A percentile compares a stretch with the other conserved stretches of the same genome.
phyloP scores from a whole-genome alignment of 129 eudicot genomes.

The Arctium minus region DNA sequence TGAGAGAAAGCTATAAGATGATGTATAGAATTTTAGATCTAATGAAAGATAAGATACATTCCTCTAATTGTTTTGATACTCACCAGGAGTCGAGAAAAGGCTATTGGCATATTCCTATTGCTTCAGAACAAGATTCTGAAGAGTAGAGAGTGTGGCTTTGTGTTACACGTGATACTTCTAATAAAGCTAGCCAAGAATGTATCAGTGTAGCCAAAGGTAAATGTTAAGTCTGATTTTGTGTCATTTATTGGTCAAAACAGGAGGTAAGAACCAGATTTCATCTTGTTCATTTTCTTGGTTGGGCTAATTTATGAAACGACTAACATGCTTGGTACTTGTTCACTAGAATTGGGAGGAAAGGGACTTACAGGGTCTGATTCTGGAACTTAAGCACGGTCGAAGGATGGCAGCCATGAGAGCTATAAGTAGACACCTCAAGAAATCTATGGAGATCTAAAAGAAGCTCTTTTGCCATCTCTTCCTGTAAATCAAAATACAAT shows the following conservation, averaged over 20 bases:
- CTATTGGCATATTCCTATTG: slow-evolving; percentile 87
- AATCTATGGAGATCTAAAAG: slow-evolving; percentile 19
- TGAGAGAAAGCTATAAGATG: not conserved
- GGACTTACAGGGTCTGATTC: slow-evolving; percentile 10
- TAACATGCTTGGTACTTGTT: not conserved
- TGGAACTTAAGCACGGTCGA: not conserved
- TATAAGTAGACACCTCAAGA: slow-evolving; percentile 27
- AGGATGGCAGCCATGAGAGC: slow-evolving; percentile 16
- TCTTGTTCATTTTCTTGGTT: not conserved
- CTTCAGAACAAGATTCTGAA: slow-evolving; percentile 59
- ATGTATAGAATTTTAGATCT: not conserved
- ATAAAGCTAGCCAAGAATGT: slow-evolving; percentile 19
- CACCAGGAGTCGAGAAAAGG: slow-evolving; percentile 76
- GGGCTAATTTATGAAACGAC: not conserved
- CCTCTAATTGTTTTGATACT: slow-evolving; percentile 4
- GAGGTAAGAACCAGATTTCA: not conserved
- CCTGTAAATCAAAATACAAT: slow-evolving; percentile 25
- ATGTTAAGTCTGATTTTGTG: not conserved
- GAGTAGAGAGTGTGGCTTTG: slow-evolving; percentile 75
- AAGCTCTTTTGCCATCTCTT: slow-evolving; percentile 26
- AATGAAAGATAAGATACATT: slow-evolving; percentile 9
- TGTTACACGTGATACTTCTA: slow-evolving; percentile 49
- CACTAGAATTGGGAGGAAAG: slow-evolving; percentile 25
- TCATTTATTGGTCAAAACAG: not conserved
- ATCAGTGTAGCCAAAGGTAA: slow-evolving; percentile 41